Evolutionary conservation across 495 filamentous ascomycete genomes (phyloP).

Genomic region (Hamigera avellanea): DNA sequence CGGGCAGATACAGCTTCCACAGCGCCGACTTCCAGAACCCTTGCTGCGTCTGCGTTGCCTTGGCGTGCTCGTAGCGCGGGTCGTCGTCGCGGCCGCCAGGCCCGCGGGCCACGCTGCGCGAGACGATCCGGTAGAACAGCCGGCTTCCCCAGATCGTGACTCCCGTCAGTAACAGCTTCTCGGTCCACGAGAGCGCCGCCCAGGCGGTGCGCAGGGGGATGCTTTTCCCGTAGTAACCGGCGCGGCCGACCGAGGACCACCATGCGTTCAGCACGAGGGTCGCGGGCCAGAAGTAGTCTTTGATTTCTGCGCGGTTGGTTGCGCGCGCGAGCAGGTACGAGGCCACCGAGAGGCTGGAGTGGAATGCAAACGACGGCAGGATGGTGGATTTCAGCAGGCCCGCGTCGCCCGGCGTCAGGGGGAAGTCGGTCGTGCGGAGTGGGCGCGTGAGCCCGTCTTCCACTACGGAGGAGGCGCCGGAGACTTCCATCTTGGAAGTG

Average conservation of each 20-base stretch:
- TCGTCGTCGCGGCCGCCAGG: conserved; percentile 32
- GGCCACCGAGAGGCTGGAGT: conserved; percentile 31
- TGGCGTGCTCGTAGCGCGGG: conserved; percentile 28
- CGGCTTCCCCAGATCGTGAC: conserved; percentile 45
- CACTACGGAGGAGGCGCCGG: conserved; percentile 3
- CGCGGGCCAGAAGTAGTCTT: conserved; percentile 46
- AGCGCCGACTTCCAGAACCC: conserved; percentile 42
- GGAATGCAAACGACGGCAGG: conserved; percentile 35
- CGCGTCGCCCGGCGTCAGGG: conserved; percentile 9
- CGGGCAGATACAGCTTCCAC: conserved; percentile 39
- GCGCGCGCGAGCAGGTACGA: conserved; percentile 34
- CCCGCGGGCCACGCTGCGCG: conserved; percentile 27
- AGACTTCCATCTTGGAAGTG: conserved; percentile 1
- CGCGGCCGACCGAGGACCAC: conserved; percentile 43
- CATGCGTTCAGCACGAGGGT: conserved; percentile 44
- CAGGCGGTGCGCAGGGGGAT: conserved; percentile 30
- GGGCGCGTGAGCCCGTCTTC: conserved; percentile 2
- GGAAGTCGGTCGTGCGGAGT: neutral
- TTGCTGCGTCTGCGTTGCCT: conserved; percentile 30
- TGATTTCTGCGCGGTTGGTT: conserved; percentile 40
- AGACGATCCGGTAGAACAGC: conserved; percentile 39
- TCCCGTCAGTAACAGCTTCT: conserved; percentile 38
- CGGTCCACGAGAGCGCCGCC: conserved; percentile 30
- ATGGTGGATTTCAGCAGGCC: conserved; percentile 41
- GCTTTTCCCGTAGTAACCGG: conserved; percentile 20